Evolutionary conservation across 345 rosid genomes (phyloP), one percentile per base, ranked within the genome.

Genomic region (Lepidium didymum): DNA sequence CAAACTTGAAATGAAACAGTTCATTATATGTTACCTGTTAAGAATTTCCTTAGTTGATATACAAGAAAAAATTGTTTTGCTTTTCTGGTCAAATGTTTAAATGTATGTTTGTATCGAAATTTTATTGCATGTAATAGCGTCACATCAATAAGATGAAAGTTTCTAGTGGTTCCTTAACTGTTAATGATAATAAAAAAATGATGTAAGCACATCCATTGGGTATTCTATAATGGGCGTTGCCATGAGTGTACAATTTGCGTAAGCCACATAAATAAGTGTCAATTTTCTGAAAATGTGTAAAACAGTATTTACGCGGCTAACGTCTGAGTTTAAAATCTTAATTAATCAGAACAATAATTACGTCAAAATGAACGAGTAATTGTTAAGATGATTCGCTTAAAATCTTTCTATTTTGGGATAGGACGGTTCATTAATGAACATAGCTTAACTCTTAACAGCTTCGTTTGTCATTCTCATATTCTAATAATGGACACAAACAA

Each of bases 391-490:
- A 73, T 67, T 67, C 27, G 67, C 47, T 55, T 50, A 66, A 59
- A 21, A 14, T 42, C 67, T 21, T 27, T 42, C 44, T 29, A 8
- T 5, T 72, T 63, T 37, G 10, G 23, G 43, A 1, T 63, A 72
- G 70, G 76, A 53, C 47, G 33, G 56, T 47, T 41, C 55, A 66
- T 53, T 34, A 27, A 69, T 63, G 42, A n/a, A 52, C 61, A 61
- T 54, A 43, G 60, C 56, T 62, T 62, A 62, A 36, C 62, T 51
- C 63, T 34, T 23, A 27, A 52, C 72, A 67, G 53, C 36, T 74
- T 74, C 56, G n/a, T 44, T 36, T 67, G 77, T 53, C 77, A 52
- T 2, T 60, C 36, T 67, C 67, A 67, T 10, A 16, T 37, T 63
- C 64, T 56, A 16, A 35, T 64, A 55, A 8, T 11, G 45, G 56